Evolutionary conservation across 2,329 filamentous ascomycete genomes (phyloP).

Genomic region (Cladophialophora exuberans): DNA sequence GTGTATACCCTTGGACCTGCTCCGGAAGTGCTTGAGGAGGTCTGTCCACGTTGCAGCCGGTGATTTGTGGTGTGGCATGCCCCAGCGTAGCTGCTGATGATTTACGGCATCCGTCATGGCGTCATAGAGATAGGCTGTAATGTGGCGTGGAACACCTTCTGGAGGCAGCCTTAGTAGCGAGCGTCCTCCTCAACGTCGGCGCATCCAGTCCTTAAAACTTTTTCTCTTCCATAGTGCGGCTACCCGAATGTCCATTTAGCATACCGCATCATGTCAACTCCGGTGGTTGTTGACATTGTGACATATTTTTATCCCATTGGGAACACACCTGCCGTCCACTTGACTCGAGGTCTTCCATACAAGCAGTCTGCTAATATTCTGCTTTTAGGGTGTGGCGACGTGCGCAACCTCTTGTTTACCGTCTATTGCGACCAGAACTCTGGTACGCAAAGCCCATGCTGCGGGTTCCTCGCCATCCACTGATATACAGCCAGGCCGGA

Average conservation of each 20-base stretch:
- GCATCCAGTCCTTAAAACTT: too few species aligned
- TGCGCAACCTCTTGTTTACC: constrained; percentile 61
- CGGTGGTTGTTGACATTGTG: constrained; percentile 14
- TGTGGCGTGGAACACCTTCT: too few species aligned
- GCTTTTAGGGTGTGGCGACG: constrained; percentile 60
- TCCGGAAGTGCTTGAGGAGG: too few species aligned
- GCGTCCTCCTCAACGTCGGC: too few species aligned
- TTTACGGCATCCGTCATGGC: too few species aligned
- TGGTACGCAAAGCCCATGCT: constrained; percentile 2
- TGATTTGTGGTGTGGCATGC: too few species aligned
- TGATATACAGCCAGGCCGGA: constrained; percentile 33
- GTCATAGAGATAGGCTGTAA: too few species aligned
- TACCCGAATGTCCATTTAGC: background rate
- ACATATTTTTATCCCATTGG: constrained; percentile 45
- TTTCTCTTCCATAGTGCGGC: background rate
- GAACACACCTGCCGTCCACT: constrained; percentile 57
- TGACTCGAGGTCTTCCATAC: constrained; percentile 54
- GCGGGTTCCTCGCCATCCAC: constrained; percentile 3
- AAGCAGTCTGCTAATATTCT: constrained; percentile 56
- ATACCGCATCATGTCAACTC: background rate
- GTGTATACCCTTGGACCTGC: too few species aligned
- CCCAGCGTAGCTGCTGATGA: too few species aligned
- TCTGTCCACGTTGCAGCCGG: too few species aligned
- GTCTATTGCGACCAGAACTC: constrained; percentile 44
- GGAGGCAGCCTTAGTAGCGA: too few species aligned